Base-by-base conservation (phyloP, 805 yeast genomes). In the Suhomyces sp. region DNA sequence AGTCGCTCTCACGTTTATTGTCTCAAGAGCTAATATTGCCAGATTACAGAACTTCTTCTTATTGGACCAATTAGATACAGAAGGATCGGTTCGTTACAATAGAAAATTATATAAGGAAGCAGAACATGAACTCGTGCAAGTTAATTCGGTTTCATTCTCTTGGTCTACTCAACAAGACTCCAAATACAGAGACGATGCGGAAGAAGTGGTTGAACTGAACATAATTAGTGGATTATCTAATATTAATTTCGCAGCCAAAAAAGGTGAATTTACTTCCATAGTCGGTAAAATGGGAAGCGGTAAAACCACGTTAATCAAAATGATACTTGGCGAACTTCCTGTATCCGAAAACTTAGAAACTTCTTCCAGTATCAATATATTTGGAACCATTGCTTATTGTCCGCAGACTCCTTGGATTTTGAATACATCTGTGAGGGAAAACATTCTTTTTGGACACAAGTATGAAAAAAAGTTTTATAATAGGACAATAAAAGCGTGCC, bases 231-330 rank as follows among this genome's bases (percentile, higher is more conserved):
- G n/a, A n/a, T n/a, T n/a, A n/a, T n/a, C n/a, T 17, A 33, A 50
- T 31, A 42, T 50, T 21, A 37, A 47, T 27, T 54, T 54, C 28
- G 27, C 39, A 6, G 58, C 51, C n/a, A 47, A 29, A 24, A 52
- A 51, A 33, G 58, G 58, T 13, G 45, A 54, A 14, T 40, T 55
- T 40, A 43, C 53, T 5, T 54, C 58, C 32, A 27, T 55, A 8
- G 56, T 54, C 6, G 59, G 59, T 5, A 39, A 47, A 31, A 58
- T 54, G 11, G 60, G 60, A 2, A 33, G 52, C 9, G 60, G 59
- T n/a, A 54, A 54, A 35, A 35, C 56, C 9, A 46, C 59, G 1
- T 40, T 55, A 8, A 38, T 55, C 25, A 45, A 48, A 28, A 39
- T 56, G 3, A 40, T 55, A 13, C 35, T 53, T 9, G 60, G 60